phyloP scores from a whole-genome alignment of 2,329 filamentous ascomycete genomes.

The Clonostachys rhizophaga region DNA sequence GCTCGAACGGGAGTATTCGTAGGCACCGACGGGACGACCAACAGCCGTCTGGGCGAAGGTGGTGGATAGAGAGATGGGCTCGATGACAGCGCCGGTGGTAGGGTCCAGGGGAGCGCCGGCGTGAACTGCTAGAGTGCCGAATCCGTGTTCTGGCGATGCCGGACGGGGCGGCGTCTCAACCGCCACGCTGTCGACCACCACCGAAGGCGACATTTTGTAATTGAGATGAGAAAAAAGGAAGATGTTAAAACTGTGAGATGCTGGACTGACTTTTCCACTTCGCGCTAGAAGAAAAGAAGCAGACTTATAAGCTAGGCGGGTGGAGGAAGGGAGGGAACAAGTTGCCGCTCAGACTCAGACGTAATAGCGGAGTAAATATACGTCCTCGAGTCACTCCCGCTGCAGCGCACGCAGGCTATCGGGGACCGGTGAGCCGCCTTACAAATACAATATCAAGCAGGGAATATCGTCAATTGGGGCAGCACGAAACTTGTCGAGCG shows the following conservation, averaged over 20 bases:
- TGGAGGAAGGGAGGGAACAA: too few species aligned
- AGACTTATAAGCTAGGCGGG: too few species aligned
- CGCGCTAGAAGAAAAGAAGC: too few species aligned
- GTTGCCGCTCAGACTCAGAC: too few species aligned
- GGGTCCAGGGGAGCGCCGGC: conserved; percentile 90
- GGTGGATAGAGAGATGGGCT: conserved; percentile 91
- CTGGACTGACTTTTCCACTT: too few species aligned
- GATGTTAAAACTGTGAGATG: background rate
- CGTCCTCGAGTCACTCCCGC: too few species aligned
- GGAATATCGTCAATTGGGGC: too few species aligned
- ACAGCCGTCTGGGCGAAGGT: conserved; percentile 92
- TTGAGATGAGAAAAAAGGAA: background rate
- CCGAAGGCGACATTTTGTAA: conserved; percentile 17
- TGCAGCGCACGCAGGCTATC: too few species aligned
- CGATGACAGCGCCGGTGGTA: conserved; percentile 89
- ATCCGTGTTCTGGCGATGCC: conserved; percentile 68
- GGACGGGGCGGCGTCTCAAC: conserved; percentile 72
- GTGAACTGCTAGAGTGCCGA: conserved; percentile 93
- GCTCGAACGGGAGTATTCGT: conserved; percentile 89
- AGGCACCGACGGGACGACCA: conserved; percentile 79
- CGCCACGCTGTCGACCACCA: conserved; percentile 43
- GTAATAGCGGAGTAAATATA: too few species aligned
- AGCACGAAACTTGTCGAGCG: too few species aligned
- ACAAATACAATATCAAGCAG: too few species aligned
- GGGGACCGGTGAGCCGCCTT: too few species aligned